Base-by-base conservation (phyloP, 140 eudicot genomes). In the Anethum foeniculum region DNA sequence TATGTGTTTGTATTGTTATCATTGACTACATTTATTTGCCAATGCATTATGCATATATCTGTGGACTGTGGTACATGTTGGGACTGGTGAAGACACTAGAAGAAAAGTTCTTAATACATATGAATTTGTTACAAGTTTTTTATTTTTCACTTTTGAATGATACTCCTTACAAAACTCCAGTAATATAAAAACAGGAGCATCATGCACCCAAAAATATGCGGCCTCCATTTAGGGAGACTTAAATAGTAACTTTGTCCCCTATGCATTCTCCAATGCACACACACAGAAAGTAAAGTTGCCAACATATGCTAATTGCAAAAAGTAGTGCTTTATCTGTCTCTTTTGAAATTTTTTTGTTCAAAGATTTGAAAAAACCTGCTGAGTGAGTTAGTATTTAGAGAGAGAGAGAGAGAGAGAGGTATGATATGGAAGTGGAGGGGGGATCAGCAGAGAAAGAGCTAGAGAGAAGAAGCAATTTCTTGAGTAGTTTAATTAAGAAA, bases 401-500 rank as follows among this genome's bases (percentile, higher is more conserved):
- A 30, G 48, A 43, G 27, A 64, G 71, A 25, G 71, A 64, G 73
- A 28, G 73, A 51, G 58, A 14, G 34, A 7, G 64, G 36, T 43
- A 75, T 75, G 78, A 75, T 48, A 49, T 75, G 64, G 64, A 25
- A 13, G 52, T 12, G 62, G 41, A 73, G 75, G 51, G 32, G 62
- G 73, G 58, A 81, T 74, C 76, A 79, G 98, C 94, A 80, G 97
- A 92, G 79, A 83, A 86, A 78, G 98, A 94, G 78, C 71, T 94
- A 75, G 98, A 94, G 89, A 94, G 96, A 77, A 92, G 98, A 78
- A 94, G 97, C 90, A 90, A 90, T 79, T 94, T 92, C 83, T 88
- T 94, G 88, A 92, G 84, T 84, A 92, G 92, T 81, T 80, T 94
- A 16, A 90, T 94, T 64, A 90, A 84, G 83, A 86, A 84, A 75